Percentiles rank a stretch among this genome's conserved stretches.
phyloP scores from a whole-genome alignment of 805 yeast species.

The Gaillardinia entomophila region DNA sequence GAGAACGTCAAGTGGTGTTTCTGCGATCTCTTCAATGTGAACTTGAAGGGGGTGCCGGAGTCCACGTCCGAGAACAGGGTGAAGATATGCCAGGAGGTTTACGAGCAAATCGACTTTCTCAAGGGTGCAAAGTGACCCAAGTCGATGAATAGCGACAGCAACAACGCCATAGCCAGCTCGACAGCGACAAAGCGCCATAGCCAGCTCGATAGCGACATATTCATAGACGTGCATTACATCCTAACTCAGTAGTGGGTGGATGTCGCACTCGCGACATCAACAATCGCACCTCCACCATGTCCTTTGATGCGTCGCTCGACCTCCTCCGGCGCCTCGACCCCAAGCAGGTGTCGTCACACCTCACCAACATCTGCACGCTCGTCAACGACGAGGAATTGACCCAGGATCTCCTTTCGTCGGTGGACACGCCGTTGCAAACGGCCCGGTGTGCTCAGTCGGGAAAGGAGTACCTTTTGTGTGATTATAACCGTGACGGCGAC shows the following conservation, averaged over 20 bases:
- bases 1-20: conserved; percentile 22
- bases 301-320: conserved; percentile 77
- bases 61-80: conserved; percentile 13
- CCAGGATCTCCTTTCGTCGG: conserved; percentile 79
- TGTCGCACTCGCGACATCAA: no score
- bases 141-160: no score
- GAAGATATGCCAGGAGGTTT: conserved; percentile 18
- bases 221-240: no score
- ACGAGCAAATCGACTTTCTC: conserved; percentile 19
- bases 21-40: conserved; percentile 18
- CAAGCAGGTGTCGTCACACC: conserved; percentile 41
- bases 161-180: no score
- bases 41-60: conserved; percentile 16
- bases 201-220: no score
- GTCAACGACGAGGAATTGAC: conserved; percentile 50
- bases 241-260: no score
- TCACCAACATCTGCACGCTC: conserved; percentile 43
- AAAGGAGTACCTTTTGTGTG: conserved; percentile 77
- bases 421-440: conserved; percentile 74
- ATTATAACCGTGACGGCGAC: conserved; percentile 93
- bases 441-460: conserved; percentile 48
- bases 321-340: conserved; percentile 74
- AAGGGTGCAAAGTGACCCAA: no score
- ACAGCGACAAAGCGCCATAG: no score
- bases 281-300: no score